phyloP scores from a whole-genome alignment of 2,329 filamentous ascomycete genomes.

The Sporothrix euskadiensis region DNA sequence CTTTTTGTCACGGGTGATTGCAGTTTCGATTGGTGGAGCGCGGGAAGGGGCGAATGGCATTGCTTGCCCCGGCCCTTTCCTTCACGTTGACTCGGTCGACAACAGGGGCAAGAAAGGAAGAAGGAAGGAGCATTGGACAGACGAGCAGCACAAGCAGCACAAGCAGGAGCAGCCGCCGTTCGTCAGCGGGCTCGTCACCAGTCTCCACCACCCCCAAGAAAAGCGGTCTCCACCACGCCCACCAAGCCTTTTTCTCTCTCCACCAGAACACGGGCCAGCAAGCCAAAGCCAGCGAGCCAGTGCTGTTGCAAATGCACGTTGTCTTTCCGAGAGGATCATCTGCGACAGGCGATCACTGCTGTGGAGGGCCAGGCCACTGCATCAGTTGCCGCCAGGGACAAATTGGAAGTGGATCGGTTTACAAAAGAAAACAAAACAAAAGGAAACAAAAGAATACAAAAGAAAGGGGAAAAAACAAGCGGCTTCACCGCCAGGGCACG shows the following conservation, averaged over 20 bases:
- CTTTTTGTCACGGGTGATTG: constrained; percentile 15
- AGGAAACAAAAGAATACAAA: neutral
- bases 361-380: neutral
- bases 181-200: constrained; percentile 14
- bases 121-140: neutral
- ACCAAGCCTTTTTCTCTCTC: neutral
- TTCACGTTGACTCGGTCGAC: neutral
- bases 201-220: constrained; percentile 19
- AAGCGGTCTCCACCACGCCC: neutral
- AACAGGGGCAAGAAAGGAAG: neutral
- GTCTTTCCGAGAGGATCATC: constrained; percentile 1
- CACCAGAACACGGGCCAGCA: neutral
- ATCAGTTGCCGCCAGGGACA: neutral
- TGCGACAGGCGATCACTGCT: constrained; percentile 18
- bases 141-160: neutral
- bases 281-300: neutral
- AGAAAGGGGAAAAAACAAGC: neutral
- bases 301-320: constrained; percentile 15
- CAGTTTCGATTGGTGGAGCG: constrained; percentile 15
- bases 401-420: neutral
- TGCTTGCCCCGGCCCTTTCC: neutral
- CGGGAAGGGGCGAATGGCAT: constrained; percentile 12
- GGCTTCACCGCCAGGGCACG: neutral
- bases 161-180: constrained; percentile 18
- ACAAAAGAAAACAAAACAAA: neutral